Percentiles rank a stretch among this genome's conserved stretches.
Conservation (phyloP, 768 basidiomycete genomes). For the Auricularia heimuer region DNA sequence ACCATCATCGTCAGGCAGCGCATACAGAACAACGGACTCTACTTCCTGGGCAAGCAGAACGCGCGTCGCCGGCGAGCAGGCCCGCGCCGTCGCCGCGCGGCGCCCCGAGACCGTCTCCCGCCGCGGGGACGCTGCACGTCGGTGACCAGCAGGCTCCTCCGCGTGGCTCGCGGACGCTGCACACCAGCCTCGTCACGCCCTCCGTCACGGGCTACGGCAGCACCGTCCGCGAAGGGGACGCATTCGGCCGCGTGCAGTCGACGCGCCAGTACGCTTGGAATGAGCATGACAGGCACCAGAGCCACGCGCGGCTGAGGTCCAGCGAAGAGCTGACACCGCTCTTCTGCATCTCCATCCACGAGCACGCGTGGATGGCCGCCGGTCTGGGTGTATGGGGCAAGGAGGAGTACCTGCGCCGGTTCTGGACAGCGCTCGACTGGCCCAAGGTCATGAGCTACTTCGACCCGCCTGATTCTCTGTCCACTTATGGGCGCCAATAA, state of each 20-base stretch:
- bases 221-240: neutral
- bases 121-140: too few relatives aligned
- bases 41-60: neutral
- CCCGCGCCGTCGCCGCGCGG: too few relatives aligned
- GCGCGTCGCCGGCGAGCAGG: neutral
- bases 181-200: too few relatives aligned
- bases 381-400: constrained; percentile 89
- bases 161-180: too few relatives aligned
- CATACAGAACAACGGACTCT: neutral
- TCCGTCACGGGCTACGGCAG: neutral
- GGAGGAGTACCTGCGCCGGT: constrained; percentile 72
- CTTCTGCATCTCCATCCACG: constrained; percentile 69
- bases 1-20: constrained; percentile 56
- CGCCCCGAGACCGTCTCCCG: too few relatives aligned
- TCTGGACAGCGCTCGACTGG: constrained; percentile 84
- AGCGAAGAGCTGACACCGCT: constrained; percentile 61
- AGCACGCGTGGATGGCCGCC: constrained; percentile 78
- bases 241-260: neutral
- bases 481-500: neutral
- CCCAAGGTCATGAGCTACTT: constrained; percentile 31
- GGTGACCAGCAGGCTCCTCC: too few relatives aligned
- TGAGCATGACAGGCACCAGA: neutral
- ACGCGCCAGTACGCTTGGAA: neutral
- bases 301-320: constrained; percentile 10
- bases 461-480: neutral